Conservation (phyloP, 2,329 filamentous ascomycete species). For the Dothistroma septosporum region DNA sequence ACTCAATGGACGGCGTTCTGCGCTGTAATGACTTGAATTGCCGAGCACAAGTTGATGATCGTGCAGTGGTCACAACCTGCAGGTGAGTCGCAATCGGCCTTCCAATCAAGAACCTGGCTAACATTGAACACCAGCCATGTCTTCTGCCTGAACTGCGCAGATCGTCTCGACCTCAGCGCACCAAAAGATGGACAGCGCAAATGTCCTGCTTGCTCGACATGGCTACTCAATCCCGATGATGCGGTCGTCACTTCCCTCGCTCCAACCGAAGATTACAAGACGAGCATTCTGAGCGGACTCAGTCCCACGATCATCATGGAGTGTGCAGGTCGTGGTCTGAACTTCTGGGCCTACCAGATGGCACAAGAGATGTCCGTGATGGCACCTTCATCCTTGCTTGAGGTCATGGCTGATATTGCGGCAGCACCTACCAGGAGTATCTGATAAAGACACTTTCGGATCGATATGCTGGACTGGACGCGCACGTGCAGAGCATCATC, state of each 20-base stretch:
- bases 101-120: neutral
- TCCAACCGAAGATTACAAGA: constrained; percentile 85
- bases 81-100: constrained; percentile 52
- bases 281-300: constrained; percentile 75
- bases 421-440: constrained; percentile 71
- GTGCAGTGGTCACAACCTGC: constrained; percentile 84
- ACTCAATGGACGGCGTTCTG: constrained; percentile 66
- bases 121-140: constrained; percentile 62
- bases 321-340: constrained; percentile 71
- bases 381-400: neutral
- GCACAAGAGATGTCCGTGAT: constrained; percentile 70
- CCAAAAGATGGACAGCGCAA: constrained; percentile 50
- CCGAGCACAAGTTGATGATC: constrained; percentile 61
- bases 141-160: constrained; percentile 74
- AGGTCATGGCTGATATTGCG: constrained; percentile 17
- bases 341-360: constrained; percentile 83
- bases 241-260: constrained; percentile 67
- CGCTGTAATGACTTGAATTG: constrained; percentile 80
- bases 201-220: constrained; percentile 73
- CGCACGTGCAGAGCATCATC: constrained; percentile 67
- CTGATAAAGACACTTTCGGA: constrained; percentile 67
- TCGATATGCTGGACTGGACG: constrained; percentile 62
- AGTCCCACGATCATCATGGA: constrained; percentile 81
- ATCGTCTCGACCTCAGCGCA: constrained; percentile 56
- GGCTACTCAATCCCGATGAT: constrained; percentile 68